Evolutionary conservation across 2,329 filamentous ascomycete species (phyloP), one percentile per base, ranked within the genome.

Genomic region (Alternaria sp.): DNA sequence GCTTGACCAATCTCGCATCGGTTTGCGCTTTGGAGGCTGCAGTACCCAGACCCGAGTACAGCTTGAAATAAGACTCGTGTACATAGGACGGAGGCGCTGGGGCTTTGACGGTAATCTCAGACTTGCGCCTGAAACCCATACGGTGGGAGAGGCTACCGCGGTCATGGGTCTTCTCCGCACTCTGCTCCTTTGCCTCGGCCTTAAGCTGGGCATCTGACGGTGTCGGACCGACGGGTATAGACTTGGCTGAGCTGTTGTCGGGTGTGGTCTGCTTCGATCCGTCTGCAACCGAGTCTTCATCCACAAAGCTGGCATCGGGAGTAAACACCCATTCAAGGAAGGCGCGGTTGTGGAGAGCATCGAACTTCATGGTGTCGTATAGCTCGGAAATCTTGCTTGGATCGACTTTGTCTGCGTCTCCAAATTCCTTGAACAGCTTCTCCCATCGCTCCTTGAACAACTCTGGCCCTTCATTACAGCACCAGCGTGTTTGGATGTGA

Each of bases 281-380:
- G 46, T 80, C 78, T 44, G 73, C 72, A 7, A 79, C 28, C 1
- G 76, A 68, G 7, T 82, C 77, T 56, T 95, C 91, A 57, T 91
- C 91, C 11, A 95, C 83, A 81, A 97, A 92, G 62, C 85, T 86
- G 73, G 89, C 90, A 32, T 92, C 90, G 2, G 96, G 96, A 15
- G 93, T 97, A 72, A 99, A 99, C 0, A 97, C 91, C 93, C 96
- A 98, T 79, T 99, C 96, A 5, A 99, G 84, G 74, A 99, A 99
- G 66, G 93, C 93, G 3, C 96, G 90, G 77, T 99, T 99, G 81
- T 99, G 96, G 13, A 99, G 85, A 1, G 96, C 96, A 79, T 99
- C 96, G 69, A 98, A 99, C 80, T 99, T 99, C 96, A 99, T 98
- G 19, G 95, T 98, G 79, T 99, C 96, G 79, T 99, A 99, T 3